Percentiles rank a stretch among this genome's conserved stretches.
phyloP scores from a whole-genome alignment of 176 grass and related monocot genomes.

The Secale cereale region DNA sequence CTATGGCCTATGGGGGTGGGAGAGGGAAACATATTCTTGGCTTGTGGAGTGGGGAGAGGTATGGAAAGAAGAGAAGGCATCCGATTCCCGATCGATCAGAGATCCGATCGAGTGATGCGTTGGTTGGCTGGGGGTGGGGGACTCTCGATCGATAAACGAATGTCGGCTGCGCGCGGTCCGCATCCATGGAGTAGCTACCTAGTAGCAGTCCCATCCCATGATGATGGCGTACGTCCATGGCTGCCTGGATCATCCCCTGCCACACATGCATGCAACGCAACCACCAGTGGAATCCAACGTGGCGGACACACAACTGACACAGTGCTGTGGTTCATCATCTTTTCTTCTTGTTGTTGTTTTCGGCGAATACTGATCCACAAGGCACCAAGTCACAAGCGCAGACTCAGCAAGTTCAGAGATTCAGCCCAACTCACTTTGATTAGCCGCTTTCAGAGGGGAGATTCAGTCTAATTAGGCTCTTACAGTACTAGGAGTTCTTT shows the following conservation, averaged over 20 bases:
- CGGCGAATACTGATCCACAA: no score
- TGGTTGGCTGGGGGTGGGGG: conserved; percentile 12
- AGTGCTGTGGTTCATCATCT: neutral
- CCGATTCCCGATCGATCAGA: conserved; percentile 36
- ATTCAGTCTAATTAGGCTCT: no score
- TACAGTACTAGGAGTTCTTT: no score
- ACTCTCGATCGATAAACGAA: conserved; percentile 39
- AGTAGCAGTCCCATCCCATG: neutral
- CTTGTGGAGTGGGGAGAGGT: conserved; percentile 12
- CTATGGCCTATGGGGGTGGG: no score
- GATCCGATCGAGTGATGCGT: conserved; percentile 30
- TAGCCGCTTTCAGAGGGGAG: no score
- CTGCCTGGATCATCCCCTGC: neutral
- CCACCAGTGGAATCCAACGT: neutral
- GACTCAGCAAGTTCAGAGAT: no score
- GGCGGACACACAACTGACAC: neutral
- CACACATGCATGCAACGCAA: neutral
- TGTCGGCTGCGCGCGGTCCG: conserved; percentile 24
- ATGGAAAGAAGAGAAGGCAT: conserved; percentile 48
- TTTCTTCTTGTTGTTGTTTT: neutral
- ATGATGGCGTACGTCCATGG: neutral
- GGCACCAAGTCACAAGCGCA: no score
- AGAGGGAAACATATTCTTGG: conserved; percentile 26
- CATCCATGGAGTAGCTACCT: neutral
- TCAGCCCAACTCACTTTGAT: no score